These are phyloP conservation scores for Epichloe typhina DNA, from an alignment of 2,329 filamentous ascomycete genomes.

Conservation along the genomic window DNA sequence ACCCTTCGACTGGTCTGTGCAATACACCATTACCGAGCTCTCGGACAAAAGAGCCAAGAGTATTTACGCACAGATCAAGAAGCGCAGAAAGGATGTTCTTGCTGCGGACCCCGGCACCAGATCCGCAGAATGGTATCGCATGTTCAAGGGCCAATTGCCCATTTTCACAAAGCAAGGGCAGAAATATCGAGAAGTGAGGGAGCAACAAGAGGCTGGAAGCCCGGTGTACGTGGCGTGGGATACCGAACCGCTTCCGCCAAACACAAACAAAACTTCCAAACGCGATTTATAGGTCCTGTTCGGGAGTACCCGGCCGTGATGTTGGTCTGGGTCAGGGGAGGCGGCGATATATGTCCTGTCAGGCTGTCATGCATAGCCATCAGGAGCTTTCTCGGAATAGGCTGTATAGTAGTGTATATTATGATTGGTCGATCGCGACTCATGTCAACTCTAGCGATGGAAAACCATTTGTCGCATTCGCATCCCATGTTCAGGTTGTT, in stretches of 20 bases:
- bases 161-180: conserved; percentile 39
- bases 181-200: conserved; percentile 40
- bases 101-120: conserved; percentile 27
- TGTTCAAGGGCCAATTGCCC: conserved; percentile 30
- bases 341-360: background rate
- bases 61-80: conserved; percentile 44
- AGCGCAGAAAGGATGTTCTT: conserved; percentile 38
- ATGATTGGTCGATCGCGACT: background rate
- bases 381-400: background rate
- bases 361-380: background rate
- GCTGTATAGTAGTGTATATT: conserved; percentile 1
- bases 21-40: conserved; percentile 64
- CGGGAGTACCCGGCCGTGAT: too few relatives aligned
- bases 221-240: conserved; percentile 36
- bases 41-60: conserved; percentile 25
- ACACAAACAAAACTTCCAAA: background rate
- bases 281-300: background rate
- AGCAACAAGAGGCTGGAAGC: conserved; percentile 33
- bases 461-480: background rate
- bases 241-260: conserved; percentile 15
- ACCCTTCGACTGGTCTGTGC: conserved; percentile 51
- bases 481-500: background rate
- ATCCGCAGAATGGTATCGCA: conserved; percentile 30
- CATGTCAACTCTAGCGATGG: background rate
- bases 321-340: too few relatives aligned